These are phyloP conservation scores for Galerina marginata DNA, from an alignment of 768 basidiomycete genomes.

Conservation along the genomic window DNA sequence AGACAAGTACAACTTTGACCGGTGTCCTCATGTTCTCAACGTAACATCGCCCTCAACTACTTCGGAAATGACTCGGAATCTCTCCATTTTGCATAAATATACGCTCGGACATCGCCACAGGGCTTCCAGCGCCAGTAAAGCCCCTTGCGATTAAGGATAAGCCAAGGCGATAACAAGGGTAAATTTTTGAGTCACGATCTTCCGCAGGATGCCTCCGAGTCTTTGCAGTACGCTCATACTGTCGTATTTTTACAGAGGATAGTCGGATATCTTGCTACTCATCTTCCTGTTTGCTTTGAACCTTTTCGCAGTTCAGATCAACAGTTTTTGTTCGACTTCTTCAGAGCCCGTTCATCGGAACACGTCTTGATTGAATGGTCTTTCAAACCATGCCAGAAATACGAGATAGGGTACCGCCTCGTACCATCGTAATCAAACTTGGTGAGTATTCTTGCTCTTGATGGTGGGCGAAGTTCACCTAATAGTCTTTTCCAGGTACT, in stretches of 20 bases:
- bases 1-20: too few species aligned
- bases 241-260: too few species aligned
- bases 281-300: too few species aligned
- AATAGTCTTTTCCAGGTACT: constrained; percentile 60
- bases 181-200: too few species aligned
- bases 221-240: too few species aligned
- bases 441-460: constrained; percentile 46
- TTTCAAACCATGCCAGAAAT: constrained; percentile 6
- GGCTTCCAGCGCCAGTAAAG: not conserved
- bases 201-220: too few species aligned
- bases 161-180: too few species aligned
- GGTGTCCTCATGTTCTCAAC: too few species aligned
- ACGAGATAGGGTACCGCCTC: constrained; percentile 31
- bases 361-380: not conserved
- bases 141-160: not conserved
- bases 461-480: not conserved
- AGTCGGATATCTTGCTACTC: too few species aligned
- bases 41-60: too few species aligned
- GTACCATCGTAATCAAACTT: constrained; percentile 87
- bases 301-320: too few species aligned
- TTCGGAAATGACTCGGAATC: constrained; percentile 15
- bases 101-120: not conserved
- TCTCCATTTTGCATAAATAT: not conserved
- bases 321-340: too few species aligned
- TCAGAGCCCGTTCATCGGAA: not conserved